phyloP scores from a whole-genome alignment of 2,329 filamentous ascomycete species.

The Aureobasidium sp. region DNA sequence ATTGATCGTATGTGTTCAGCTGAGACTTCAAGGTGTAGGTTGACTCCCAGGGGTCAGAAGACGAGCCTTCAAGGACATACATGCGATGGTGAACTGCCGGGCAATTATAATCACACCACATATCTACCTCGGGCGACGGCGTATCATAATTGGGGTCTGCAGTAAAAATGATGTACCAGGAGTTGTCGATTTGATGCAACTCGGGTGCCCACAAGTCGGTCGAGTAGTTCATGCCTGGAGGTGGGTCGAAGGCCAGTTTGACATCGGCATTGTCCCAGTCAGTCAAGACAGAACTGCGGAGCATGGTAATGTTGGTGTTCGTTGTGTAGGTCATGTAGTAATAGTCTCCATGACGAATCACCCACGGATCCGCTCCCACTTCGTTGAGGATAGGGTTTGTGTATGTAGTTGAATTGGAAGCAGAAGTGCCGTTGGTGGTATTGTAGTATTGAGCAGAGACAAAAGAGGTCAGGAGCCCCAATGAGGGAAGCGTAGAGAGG shows the following conservation, averaged over 20 bases:
- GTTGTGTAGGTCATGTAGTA: slow-evolving; percentile 43
- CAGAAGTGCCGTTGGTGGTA: not conserved
- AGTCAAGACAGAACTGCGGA: slow-evolving; percentile 35
- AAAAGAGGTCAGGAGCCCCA: not conserved
- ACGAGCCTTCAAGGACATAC: slow-evolving; percentile 41
- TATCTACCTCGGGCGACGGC: slow-evolving; percentile 41
- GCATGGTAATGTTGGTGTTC: slow-evolving; percentile 37
- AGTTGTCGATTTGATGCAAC: slow-evolving; percentile 39
- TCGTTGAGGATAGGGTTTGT: slow-evolving; percentile 38
- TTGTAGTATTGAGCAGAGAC: not conserved
- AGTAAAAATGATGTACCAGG: slow-evolving; percentile 49
- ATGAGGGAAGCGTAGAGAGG: not conserved
- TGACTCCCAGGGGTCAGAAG: slow-evolving; percentile 39
- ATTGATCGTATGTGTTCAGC: slow-evolving; percentile 46
- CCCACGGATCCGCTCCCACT: slow-evolving; percentile 41
- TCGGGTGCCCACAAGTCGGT: slow-evolving; percentile 47
- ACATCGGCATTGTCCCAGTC: slow-evolving; percentile 40
- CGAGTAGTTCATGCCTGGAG: slow-evolving; percentile 37
- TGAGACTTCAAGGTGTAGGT: slow-evolving; percentile 39
- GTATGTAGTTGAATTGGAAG: slow-evolving; percentile 28
- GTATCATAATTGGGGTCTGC: slow-evolving; percentile 41
- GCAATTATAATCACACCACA: slow-evolving; percentile 43
- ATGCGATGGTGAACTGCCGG: slow-evolving; percentile 47
- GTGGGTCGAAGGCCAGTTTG: slow-evolving; percentile 37
- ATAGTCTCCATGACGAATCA: slow-evolving; percentile 34